A percentile compares a stretch with the other conserved stretches of the same genome.
Conservation (phyloP, 2,329 filamentous ascomycete species). For the Pseudogymnoascus sp. region DNA sequence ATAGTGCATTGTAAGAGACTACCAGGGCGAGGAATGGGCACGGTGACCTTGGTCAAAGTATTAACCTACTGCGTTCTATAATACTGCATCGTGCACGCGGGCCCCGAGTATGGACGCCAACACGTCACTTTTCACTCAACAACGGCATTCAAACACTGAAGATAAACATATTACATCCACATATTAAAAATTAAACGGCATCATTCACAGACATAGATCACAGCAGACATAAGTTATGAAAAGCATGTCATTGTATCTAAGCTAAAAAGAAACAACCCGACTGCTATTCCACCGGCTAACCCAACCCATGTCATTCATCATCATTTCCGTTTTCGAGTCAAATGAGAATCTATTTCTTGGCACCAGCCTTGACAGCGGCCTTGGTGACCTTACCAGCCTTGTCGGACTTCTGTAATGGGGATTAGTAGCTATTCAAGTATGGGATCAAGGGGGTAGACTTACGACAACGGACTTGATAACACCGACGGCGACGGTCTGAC, state of each 20-base stretch:
- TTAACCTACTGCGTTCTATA: background rate
- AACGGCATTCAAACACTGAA: background rate
- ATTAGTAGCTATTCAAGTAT: background rate
- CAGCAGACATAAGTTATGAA: background rate
- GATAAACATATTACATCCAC: background rate
- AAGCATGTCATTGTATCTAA: constrained; percentile 10
- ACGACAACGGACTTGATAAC: constrained; percentile 72
- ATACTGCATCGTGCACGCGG: background rate
- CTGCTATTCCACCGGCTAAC: background rate
- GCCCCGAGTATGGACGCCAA: background rate
- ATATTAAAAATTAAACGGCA: background rate
- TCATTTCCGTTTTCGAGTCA: constrained; percentile 1
- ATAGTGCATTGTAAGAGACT: background rate
- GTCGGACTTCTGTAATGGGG: constrained; percentile 19
- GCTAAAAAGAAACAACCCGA: constrained; percentile 11
- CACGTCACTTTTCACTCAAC: background rate
- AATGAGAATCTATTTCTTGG: constrained; percentile 31
- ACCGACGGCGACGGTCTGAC: constrained; percentile 82
- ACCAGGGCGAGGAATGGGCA: background rate
- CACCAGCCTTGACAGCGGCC: constrained; percentile 36
- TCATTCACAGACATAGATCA: background rate
- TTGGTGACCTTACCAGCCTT: constrained; percentile 35
- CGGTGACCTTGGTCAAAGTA: background rate
- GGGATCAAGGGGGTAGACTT: background rate
- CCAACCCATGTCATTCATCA: background rate